These are phyloP conservation scores for Paramyrothecium sp. DNA, from an alignment of 2,329 filamentous ascomycete species.

Conservation along the genomic window DNA sequence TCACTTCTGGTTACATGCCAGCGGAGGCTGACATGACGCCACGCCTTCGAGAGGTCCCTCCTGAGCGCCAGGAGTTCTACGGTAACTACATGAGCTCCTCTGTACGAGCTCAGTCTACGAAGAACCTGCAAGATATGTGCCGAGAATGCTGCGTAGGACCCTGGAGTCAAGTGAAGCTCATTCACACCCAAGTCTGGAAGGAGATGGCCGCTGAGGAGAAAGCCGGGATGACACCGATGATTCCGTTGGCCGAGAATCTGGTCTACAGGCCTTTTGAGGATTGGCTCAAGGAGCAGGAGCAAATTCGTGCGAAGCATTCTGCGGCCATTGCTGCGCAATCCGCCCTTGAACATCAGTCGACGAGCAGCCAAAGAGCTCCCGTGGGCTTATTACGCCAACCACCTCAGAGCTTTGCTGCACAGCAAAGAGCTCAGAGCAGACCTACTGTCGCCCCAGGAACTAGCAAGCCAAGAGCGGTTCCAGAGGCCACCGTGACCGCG, in stretches of 20 bases:
- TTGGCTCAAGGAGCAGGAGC: conserved; percentile 53
- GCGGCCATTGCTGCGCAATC: conserved; percentile 26
- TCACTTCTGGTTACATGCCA: conserved; percentile 74
- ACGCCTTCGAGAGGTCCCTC: conserved; percentile 55
- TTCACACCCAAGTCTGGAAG: conserved; percentile 59
- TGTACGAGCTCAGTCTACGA: conserved; percentile 44
- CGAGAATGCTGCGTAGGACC: conserved; percentile 58
- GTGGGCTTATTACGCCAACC: conserved; percentile 49
- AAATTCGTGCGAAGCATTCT: conserved; percentile 29
- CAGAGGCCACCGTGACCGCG: conserved; percentile 17
- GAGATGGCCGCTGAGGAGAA: conserved; percentile 69
- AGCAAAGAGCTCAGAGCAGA: conserved; percentile 58
- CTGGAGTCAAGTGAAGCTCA: conserved; percentile 43
- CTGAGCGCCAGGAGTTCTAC: conserved; percentile 59
- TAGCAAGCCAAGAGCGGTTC: conserved; percentile 20
- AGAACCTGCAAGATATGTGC: conserved; percentile 57
- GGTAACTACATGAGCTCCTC: conserved; percentile 42
- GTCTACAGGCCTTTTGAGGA: conserved; percentile 66
- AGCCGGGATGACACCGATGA: conserved; percentile 60
- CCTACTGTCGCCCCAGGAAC: conserved; percentile 27
- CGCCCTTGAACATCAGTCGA: conserved; percentile 31
- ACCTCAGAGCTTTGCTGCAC: conserved; percentile 65
- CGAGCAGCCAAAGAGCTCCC: conserved; percentile 30
- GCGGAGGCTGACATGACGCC: conserved; percentile 55
- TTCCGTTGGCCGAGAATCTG: conserved; percentile 59